Evolutionary conservation across 768 basidiomycete species (phyloP), one percentile per base, ranked within the genome.

Genomic region (Suillus subalutaceus): DNA sequence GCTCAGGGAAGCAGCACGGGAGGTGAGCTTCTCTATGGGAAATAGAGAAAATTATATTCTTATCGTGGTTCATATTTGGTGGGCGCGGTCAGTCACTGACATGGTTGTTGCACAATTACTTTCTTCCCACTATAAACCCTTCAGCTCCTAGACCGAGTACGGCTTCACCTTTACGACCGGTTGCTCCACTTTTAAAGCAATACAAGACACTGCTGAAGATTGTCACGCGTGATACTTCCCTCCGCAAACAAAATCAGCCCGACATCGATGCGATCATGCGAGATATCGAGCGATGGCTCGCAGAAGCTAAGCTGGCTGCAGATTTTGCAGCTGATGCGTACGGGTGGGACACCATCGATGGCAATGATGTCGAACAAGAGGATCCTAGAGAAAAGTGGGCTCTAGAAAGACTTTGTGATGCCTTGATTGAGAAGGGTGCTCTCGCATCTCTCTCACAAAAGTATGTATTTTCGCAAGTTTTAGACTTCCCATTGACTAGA

Each of bases 41-140:
- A 69, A 46, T 26, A 16, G 3, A 61, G 18, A 32, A 63, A 13
- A 56, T 23, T 32, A 41, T n/a, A 23, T 41, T 64, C 40, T 67
- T 60, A 67, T 66, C 55, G 66, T 48, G 64, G 60, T 53, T 44
- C 55, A 20, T 68, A 3, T 43, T 60, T 43, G 41, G 18, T 20
- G 26, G 41, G 59, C 30, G 59, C 9, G 41, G 41, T 43, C 59
- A 97, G 94, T 89, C 91, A 5, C 84, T 96, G 82, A 73, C 79
- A 52, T 97, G 95, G 94, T 84, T 97, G 30, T 81, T 94, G 44
- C 83, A 88, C 66, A 89, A 94, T 70, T 97, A 95, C 75, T 96
- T 93, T 74, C 81, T 91, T 13, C 93, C 94, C 0, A 91, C 87
- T 10, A 79, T 91, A 62, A 87, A 88, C 71, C 87, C 86, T 0